Evolutionary conservation across 345 rosid genomes (phyloP).

Genomic region (Clarkia xantiana): DNA sequence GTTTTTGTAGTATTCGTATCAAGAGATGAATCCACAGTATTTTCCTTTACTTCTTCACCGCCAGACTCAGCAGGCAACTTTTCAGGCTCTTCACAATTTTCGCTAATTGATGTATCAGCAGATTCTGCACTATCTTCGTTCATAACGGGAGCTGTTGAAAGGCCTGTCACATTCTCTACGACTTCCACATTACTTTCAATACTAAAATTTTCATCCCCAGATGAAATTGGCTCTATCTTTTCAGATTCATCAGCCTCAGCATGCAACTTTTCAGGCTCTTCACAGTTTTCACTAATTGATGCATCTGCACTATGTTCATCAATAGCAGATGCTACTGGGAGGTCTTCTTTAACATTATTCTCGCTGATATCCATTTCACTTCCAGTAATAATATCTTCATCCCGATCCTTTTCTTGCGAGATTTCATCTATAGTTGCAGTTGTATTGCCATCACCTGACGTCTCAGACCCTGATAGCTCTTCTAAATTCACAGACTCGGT

Average conservation of each 20-base stretch:
- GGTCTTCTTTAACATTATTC: background rate
- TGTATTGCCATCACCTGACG: background rate
- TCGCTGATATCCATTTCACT: constrained; percentile 3
- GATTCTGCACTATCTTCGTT: constrained; percentile 3
- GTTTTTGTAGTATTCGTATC: background rate
- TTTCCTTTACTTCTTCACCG: background rate
- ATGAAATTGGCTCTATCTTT: background rate
- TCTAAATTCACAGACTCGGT: too few species aligned
- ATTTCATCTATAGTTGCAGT: background rate
- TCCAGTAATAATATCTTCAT: background rate
- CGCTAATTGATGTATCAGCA: constrained; percentile 2
- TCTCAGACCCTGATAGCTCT: background rate
- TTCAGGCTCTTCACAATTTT: constrained; percentile 3
- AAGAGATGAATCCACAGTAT: background rate
- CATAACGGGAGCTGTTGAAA: constrained; percentile 2
- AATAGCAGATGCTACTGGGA: constrained; percentile 2
- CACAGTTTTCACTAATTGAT: background rate
- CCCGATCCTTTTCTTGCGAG: background rate
- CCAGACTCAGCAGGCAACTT: constrained; percentile 6
- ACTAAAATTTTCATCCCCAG: background rate
- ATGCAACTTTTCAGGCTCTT: constrained; percentile 7
- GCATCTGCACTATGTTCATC: constrained; percentile 9
- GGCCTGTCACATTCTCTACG: constrained; percentile 4
- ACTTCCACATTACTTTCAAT: background rate
- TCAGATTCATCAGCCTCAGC: constrained; percentile 1